These are phyloP conservation scores for Tolypocladium cylindrosporum DNA, from an alignment of 2,329 filamentous ascomycete genomes.

Conservation along the genomic window DNA sequence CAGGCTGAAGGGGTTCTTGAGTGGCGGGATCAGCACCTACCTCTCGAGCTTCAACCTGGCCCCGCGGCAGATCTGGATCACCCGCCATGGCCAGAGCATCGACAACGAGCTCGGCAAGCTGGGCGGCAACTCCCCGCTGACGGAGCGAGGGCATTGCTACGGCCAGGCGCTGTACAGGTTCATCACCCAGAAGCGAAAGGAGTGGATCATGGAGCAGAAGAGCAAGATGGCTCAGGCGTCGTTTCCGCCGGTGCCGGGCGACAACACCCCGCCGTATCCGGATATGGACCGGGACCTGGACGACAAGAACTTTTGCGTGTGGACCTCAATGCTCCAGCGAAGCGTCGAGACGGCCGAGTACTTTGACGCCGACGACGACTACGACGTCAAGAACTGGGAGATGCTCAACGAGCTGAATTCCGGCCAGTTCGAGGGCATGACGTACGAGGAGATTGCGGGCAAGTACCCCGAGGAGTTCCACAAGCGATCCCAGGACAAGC, in stretches of 20 bases:
- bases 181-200: conserved; percentile 67
- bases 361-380: conserved; percentile 86
- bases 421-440: conserved; percentile 87
- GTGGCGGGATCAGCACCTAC: conserved; percentile 87
- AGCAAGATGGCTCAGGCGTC: conserved; percentile 66
- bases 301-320: conserved; percentile 91
- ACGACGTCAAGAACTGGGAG: conserved; percentile 94
- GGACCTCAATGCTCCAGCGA: conserved; percentile 94
- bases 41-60: conserved; percentile 94
- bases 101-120: conserved; percentile 86
- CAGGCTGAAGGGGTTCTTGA: conserved; percentile 83
- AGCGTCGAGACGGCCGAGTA: conserved; percentile 79
- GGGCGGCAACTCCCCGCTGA: conserved; percentile 80
- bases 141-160: conserved; percentile 69
- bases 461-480: conserved; percentile 72
- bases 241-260: conserved; percentile 84
- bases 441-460: conserved; percentile 80
- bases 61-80: conserved; percentile 96
- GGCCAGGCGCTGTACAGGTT: conserved; percentile 72
- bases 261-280: conserved; percentile 90
- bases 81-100: conserved; percentile 79
- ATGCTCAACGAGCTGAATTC: conserved; percentile 97
- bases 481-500: conserved; percentile 73
- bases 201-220: conserved; percentile 76
- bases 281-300: conserved; percentile 62